Percentiles rank a stretch among this genome's conserved stretches.
phyloP scores from a whole-genome alignment of 768 basidiomycete species.

The Macrocybe gigantea region DNA sequence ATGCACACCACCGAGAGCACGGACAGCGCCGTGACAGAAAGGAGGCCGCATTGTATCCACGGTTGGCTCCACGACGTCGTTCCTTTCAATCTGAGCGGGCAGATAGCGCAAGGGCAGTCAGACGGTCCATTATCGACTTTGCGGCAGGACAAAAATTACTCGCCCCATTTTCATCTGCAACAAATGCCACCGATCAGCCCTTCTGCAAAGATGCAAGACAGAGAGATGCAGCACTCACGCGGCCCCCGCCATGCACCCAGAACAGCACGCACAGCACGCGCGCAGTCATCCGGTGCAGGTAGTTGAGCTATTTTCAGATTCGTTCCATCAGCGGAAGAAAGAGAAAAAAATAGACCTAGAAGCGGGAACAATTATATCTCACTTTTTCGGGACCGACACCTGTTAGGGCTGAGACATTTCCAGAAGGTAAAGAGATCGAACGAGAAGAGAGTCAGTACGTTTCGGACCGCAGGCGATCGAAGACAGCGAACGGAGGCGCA shows the following conservation, averaged over 20 bases:
- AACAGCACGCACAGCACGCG: conserved; percentile 3
- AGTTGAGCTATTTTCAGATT: conserved; percentile 1
- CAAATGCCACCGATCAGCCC: too few species aligned
- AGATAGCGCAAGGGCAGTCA: not conserved
- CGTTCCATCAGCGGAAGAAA: too few species aligned
- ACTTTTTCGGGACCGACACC: not conserved
- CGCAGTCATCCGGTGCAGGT: conserved; percentile 4
- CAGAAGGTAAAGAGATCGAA: not conserved
- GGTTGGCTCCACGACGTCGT: conserved; percentile 10
- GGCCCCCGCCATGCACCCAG: conserved; percentile 17
- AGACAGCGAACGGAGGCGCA: too few species aligned
- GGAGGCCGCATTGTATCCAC: conserved; percentile 29
- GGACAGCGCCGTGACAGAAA: conserved; percentile 33
- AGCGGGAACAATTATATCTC: not conserved
- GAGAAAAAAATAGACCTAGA: too few species aligned
- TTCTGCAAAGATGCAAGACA: too few species aligned
- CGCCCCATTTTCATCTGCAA: too few species aligned
- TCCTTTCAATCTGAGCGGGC: conserved; percentile 13
- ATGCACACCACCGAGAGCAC: conserved; percentile 41
- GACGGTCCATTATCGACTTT: too few species aligned
- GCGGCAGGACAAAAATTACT: not conserved
- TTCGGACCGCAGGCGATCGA: too few species aligned
- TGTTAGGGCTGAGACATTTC: not conserved
- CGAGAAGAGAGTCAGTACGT: not conserved
- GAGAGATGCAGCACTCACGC: conserved; percentile 21